phyloP scores from a whole-genome alignment of 2,329 filamentous ascomycete species.

The Monilinia fructigena region DNA sequence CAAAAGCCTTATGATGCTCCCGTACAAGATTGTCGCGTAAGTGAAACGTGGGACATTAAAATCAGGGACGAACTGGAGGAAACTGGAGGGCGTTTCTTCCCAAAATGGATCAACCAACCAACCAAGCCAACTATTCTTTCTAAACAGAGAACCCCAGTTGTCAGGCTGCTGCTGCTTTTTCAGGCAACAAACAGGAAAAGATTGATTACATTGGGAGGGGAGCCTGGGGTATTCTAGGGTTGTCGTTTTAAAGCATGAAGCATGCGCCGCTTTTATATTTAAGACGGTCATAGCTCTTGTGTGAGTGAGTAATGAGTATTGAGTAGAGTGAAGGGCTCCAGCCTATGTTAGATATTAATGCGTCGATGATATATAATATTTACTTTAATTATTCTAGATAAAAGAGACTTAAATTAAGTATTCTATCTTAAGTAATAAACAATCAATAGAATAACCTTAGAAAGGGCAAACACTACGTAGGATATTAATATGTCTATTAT shows the following conservation, averaged over 20 bases:
- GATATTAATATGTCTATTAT: too few species aligned
- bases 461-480: too few species aligned
- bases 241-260: slow-evolving; percentile 1
- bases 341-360: too few species aligned
- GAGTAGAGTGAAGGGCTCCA: too few species aligned
- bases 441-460: too few species aligned
- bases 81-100: slow-evolving; percentile 15
- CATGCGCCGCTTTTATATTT: slow-evolving; percentile 11
- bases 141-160: neutral
- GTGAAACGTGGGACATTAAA: slow-evolving; percentile 24
- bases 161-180: slow-evolving; percentile 12
- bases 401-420: too few species aligned
- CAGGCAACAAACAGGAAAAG: slow-evolving; percentile 8
- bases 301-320: too few species aligned
- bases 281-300: slow-evolving; percentile 8
- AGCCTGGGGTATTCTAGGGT: neutral
- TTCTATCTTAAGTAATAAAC: too few species aligned
- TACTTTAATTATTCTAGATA: too few species aligned
- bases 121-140: slow-evolving; percentile 19
- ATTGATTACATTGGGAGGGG: too few species aligned
- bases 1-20: slow-evolving; percentile 17
- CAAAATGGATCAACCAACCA: slow-evolving; percentile 15
- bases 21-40: slow-evolving; percentile 21
- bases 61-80: slow-evolving; percentile 12
- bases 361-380: too few species aligned